Conservation (phyloP, 2,329 filamentous ascomycete genomes). For the Fusarium equiseti region DNA sequence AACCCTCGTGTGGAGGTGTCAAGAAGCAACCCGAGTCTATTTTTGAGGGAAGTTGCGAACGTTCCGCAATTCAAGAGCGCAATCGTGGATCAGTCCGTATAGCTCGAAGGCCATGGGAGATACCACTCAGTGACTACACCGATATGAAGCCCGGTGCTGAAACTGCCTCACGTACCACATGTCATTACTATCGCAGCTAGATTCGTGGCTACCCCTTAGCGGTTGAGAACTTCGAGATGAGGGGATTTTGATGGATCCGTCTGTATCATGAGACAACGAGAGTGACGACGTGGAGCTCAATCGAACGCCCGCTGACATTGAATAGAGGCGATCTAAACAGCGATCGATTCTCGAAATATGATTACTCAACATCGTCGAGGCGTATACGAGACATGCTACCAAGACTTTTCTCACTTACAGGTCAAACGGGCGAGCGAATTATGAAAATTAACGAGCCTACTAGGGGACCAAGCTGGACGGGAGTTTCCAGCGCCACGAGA, state of each 20-base stretch:
- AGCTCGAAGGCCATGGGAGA: constrained; percentile 18
- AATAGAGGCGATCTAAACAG: constrained; percentile 38
- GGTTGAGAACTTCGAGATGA: constrained; percentile 16
- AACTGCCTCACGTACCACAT: constrained; percentile 10
- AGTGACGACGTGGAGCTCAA: constrained; percentile 29
- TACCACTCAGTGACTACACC: constrained; percentile 32
- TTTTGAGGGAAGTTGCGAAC: constrained; percentile 32
- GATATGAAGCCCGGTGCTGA: constrained; percentile 25
- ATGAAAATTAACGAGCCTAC: constrained; percentile 34
- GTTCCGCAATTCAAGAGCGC: constrained; percentile 30
- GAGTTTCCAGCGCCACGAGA: constrained; percentile 8
- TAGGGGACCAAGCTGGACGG: not conserved
- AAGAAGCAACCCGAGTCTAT: constrained; percentile 38
- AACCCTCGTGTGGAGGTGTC: constrained; percentile 35
- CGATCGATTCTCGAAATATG: constrained; percentile 37
- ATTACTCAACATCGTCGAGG: constrained; percentile 21
- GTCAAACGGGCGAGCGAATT: constrained; percentile 35
- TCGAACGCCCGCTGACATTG: constrained; percentile 38
- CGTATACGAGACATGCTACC: constrained; percentile 2
- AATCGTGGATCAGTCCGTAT: constrained; percentile 14
- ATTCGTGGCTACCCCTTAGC: constrained; percentile 28
- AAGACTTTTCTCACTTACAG: constrained; percentile 11
- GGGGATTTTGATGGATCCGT: constrained; percentile 7
- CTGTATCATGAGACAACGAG: constrained; percentile 13
- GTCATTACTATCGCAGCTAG: constrained; percentile 28